Evolutionary conservation across 2,329 filamentous ascomycete genomes (phyloP), one percentile per base, ranked within the genome.

Genomic region (Penicillium verrucosum): DNA sequence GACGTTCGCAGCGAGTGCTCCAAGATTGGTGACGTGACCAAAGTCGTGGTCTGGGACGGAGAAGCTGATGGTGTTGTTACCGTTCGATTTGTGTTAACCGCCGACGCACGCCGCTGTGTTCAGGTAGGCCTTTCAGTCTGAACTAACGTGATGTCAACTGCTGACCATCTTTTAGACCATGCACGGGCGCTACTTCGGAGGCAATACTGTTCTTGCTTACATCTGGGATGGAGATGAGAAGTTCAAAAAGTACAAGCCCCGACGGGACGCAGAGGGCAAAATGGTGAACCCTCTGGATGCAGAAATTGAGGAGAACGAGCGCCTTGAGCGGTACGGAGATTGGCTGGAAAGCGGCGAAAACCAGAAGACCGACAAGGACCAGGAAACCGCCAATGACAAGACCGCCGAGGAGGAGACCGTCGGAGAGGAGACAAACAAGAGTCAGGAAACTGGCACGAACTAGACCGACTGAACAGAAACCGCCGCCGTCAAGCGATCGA

Each of bases 1-100:
- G 94, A 99, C 70, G 90, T 97, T 54, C 85, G 90, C 44, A 90
- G 96, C 49, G 92, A 96, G 75, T 96, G 91, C 72, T 82, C 85
- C 56, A 95, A 95, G 75, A 79, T 94, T 14, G 94, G 94, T 3
- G 82, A 87, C 25, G 90, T 97, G 36, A 96, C 92, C 32, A 97
- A 95, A 69, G 90, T 97, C 40, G 87, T 94, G 3, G 79, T 99
- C 16, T 99, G 89, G 72, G 94, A 99, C 72, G 81, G 87, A 61
- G 95, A 99, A 74, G 77, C 84, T 4, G 89, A 91, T 0, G 94
- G 94, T 18, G 83, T 97, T 37, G 89, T 92, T 9, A 92, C 87
- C 52, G 89, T 99, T 60, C 87, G 89, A 66, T 99, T 96, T 77
- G 79, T 81, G 54, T 85, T 89, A 38, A 78, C 83, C 4, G 85